Conservation (phyloP, 225 moss, liverwort and hornwort species). For the Physcomitrium patens region DNA sequence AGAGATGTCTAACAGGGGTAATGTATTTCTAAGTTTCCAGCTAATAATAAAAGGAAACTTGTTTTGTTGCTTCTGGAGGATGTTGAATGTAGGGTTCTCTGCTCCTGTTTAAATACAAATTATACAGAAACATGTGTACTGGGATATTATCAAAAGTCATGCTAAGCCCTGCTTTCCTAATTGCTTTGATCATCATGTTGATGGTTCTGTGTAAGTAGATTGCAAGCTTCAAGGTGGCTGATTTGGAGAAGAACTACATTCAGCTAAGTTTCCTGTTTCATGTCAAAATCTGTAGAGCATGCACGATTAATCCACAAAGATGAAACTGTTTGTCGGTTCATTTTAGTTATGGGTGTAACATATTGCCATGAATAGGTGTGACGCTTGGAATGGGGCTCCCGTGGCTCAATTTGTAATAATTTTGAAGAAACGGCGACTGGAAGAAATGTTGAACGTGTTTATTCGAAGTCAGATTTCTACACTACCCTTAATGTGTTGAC, state of each 20-base stretch:
- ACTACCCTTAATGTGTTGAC: too few species aligned
- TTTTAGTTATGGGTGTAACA: rapidly evolving
- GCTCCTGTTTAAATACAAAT: too few species aligned
- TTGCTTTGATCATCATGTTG: neutral
- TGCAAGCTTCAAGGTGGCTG: neutral
- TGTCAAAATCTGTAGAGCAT: neutral
- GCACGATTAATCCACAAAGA: neutral
- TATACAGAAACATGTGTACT: neutral
- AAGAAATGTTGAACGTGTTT: too few species aligned
- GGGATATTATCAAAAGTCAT: neutral
- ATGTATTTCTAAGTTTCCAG: too few species aligned
- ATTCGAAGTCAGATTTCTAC: too few species aligned
- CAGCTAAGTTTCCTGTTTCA: neutral
- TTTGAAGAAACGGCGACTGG: too few species aligned
- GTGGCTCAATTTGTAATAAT: too few species aligned
- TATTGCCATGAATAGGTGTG: slow-evolving; percentile 29
- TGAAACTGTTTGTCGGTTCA: rapidly evolving
- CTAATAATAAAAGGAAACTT: too few species aligned
- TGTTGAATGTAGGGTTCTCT: too few species aligned
- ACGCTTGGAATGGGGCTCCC: neutral
- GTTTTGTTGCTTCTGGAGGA: too few species aligned
- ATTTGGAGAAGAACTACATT: neutral
- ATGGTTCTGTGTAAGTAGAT: neutral
- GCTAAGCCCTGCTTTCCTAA: rapidly evolving
- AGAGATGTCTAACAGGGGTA: too few species aligned